A percentile compares a stretch with the other conserved stretches of the same genome.
Conservation (phyloP, 768 basidiomycete species). For the Tephrocybe sp. region DNA sequence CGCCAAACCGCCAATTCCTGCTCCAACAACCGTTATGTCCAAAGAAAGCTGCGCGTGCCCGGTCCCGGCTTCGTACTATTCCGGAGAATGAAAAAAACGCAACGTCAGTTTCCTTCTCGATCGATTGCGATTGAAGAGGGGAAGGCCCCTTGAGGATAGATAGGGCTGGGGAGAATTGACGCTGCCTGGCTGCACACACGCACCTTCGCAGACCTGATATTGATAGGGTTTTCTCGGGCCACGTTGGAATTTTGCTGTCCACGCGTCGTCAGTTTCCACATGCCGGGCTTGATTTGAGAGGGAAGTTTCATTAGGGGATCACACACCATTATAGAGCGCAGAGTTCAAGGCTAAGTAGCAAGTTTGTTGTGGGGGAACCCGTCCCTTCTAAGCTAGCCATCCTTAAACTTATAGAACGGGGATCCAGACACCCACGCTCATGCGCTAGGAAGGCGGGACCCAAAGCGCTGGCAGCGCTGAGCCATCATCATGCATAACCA, state of each 20-base stretch:
- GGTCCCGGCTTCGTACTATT: not conserved
- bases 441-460: not conserved
- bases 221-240: not conserved
- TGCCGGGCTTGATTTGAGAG: not conserved
- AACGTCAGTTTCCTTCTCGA: too few relatives aligned
- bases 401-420: not conserved
- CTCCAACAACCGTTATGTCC: conserved; percentile 45
- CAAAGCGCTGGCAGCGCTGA: not conserved
- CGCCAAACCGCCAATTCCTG: conserved; percentile 50
- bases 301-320: not conserved
- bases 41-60: conserved; percentile 3
- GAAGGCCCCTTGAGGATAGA: too few relatives aligned
- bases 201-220: conserved; percentile 1
- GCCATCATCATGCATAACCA: too few relatives aligned
- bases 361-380: not conserved
- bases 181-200: not conserved
- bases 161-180: not conserved
- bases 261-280: not conserved
- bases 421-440: not conserved
- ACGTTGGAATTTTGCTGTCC: not conserved
- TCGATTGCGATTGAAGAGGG: too few relatives aligned
- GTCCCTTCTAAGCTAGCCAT: not conserved
- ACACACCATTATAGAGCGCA: not conserved
- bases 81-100: too few relatives aligned
- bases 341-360: not conserved